Evolutionary conservation across 2,329 filamentous ascomycete species (phyloP).

Genomic region (Ophiostoma triangulosporum): DNA sequence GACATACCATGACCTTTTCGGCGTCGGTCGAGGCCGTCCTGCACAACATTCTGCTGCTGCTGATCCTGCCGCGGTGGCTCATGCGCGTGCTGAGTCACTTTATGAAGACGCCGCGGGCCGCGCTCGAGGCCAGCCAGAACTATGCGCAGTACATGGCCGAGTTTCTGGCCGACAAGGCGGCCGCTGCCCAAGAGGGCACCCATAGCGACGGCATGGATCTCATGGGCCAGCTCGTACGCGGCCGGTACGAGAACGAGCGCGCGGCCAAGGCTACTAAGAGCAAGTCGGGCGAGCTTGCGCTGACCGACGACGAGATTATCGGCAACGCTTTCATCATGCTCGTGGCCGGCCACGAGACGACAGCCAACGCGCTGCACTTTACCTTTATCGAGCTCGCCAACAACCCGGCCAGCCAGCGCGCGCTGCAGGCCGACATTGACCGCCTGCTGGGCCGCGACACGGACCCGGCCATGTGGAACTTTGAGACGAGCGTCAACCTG

Average conservation of each 20-base stretch:
- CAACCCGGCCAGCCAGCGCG: conserved; percentile 47
- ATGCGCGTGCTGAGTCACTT: conserved; percentile 35
- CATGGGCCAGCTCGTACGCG: conserved; percentile 36
- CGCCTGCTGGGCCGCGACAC: conserved; percentile 40
- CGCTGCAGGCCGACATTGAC: conserved; percentile 57
- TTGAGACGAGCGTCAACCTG: conserved; percentile 50
- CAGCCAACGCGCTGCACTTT: conserved; percentile 63
- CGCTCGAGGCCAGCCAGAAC: conserved; percentile 43
- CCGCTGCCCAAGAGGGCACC: conserved; percentile 22
- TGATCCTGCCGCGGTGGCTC: conserved; percentile 45
- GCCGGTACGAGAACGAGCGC: conserved; percentile 24
- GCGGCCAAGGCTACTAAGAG: conserved; percentile 5
- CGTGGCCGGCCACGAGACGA: conserved; percentile 70
- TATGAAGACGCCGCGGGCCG: conserved; percentile 33
- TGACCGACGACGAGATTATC: conserved; percentile 53
- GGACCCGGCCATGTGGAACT: conserved; percentile 53
- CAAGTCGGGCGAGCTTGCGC: conserved; percentile 13
- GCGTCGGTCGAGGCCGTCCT: conserved; percentile 47
- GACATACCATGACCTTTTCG: conserved; percentile 52
- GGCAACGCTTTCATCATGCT: conserved; percentile 58
- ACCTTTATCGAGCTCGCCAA: conserved; percentile 54
- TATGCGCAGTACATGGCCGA: conserved; percentile 59
- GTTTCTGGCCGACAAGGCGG: conserved; percentile 47
- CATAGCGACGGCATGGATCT: conserved; percentile 30
- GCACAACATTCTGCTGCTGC: conserved; percentile 47